Base-by-base conservation (phyloP, 2,329 filamentous ascomycete species). In the Aspergillus thermomutatus region DNA sequence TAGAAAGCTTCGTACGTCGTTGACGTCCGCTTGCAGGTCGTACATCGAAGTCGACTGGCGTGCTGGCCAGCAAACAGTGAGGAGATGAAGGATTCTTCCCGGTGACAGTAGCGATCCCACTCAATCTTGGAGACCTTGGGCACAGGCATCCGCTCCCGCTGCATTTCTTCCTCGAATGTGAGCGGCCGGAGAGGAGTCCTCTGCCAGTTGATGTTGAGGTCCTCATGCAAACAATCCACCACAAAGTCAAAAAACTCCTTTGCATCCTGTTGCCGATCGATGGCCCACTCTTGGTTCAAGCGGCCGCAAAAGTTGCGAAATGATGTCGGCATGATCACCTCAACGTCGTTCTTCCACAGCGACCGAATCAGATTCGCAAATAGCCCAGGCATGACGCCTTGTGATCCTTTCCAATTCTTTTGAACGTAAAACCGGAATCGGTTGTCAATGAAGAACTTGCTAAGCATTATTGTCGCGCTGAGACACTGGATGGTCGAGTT, bases 241-340 rank as follows among this genome's bases (percentile, higher is more conserved):
- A 97, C 73, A 68, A 95, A 96, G 48, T 87, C 86, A 63, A 93
- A 87, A 64, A 96, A 96, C 67, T 97, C 94, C 62, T 92, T 89
- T 1, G 92, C 89, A 68, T 99, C 94, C 74, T 97, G 94, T 70
- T 97, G 93, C 50, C 85, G 79, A 25, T 81, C 80, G 43, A 90
- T 87, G 14, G 87, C 90, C 77, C 92, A 94, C 63, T 84, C 81
- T 6, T 83, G 80, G 56, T 84, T 84, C 61, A 87, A 75, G 19
- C 84, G 80, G 4, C 83, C 83, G 64, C 88, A 87, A 59, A 91
- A 86, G 54, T 85, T 82, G 58, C 82, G 76, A 58, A 84, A 83
- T 58, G 89, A 90, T 47, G 85, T 82, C 75, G 89, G 77, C 62
- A 75, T 76, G 56, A 79, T 77, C 14, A 77, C 76, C 53, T 79